Percentiles rank a stretch among this genome's conserved stretches.
Evolutionary conservation across 768 basidiomycete species (phyloP).

Genomic region (Strobilomyces echinocephalus): DNA sequence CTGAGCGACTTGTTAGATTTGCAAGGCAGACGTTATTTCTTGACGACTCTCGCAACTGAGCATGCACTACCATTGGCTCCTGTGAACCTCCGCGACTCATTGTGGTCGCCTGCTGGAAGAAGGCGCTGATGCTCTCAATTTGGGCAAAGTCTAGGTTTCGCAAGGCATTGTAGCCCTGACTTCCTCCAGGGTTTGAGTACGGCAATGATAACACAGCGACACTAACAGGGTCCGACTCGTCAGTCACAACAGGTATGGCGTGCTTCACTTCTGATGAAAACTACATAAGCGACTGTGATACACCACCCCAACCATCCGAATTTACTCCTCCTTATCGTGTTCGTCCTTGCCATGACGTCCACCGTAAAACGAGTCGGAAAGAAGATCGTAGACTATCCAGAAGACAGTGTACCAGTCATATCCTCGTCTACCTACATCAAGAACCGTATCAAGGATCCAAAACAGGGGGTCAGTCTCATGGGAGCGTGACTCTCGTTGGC

Average conservation of each 20-base stretch:
- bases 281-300: constrained; percentile 1
- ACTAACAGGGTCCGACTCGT: neutral
- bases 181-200: constrained; percentile 16
- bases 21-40: no score
- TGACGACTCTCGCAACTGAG: no score
- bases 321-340: neutral
- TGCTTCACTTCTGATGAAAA: constrained; percentile 23
- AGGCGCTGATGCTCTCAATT: no score
- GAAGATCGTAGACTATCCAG: constrained; percentile 55
- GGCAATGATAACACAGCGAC: no score
- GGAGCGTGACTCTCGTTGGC: neutral
- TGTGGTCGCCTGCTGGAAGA: no score
- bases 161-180: no score
- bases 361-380: constrained; percentile 50
- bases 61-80: no score
- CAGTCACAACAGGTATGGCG: constrained; percentile 7
- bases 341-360: constrained; percentile 31
- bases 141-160: no score
- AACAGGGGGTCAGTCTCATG: constrained; percentile 37
- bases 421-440: constrained; percentile 55
- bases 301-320: neutral
- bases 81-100: no score
- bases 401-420: constrained; percentile 54
- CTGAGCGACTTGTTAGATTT: no score
- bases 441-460: constrained; percentile 41